These are phyloP conservation scores for Chlorella sp. DNA, from an alignment of 139 green algal species.

Conservation along the genomic window DNA sequence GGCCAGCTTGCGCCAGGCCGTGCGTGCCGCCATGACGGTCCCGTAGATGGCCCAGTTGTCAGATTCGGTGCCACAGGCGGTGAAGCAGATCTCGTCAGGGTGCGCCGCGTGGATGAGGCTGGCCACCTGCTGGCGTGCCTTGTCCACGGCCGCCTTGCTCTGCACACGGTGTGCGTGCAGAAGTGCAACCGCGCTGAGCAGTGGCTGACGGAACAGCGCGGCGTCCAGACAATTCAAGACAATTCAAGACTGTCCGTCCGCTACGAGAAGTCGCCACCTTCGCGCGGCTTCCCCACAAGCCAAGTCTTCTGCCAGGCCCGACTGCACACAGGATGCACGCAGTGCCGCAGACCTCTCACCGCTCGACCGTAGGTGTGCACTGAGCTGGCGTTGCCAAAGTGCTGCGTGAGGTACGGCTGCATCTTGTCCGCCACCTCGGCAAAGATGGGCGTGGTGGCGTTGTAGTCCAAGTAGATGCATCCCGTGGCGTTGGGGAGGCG, in stretches of 20 bases:
- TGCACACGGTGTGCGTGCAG: too few species aligned
- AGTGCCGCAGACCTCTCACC: too few species aligned
- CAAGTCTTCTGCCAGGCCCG: too few species aligned
- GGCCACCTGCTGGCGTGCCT: constrained; percentile 43
- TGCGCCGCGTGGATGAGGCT: constrained; percentile 27
- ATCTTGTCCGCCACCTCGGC: constrained; percentile 22
- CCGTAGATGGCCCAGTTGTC: constrained; percentile 64
- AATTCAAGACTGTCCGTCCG: too few species aligned
- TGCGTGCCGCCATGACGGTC: constrained; percentile 20
- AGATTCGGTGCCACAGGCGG: constrained; percentile 44
- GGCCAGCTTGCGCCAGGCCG: not conserved
- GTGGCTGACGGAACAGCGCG: too few species aligned
- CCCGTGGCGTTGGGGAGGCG: not conserved
- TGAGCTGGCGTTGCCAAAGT: constrained; percentile 16
- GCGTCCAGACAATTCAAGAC: too few species aligned
- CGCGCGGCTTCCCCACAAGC: too few species aligned
- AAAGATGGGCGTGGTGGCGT: constrained; percentile 53
- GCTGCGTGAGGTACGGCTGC: not conserved
- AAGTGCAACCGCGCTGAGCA: too few species aligned
- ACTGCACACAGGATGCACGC: too few species aligned
- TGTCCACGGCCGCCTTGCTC: constrained; percentile 34
- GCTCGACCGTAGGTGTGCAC: constrained; percentile 14
- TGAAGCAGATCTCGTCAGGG: constrained; percentile 35
- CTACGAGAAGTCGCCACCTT: too few species aligned
- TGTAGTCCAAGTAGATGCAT: constrained; percentile 9